Conservation (phyloP, 106 monocot species). For the Phalaenopsis aphrodite region DNA sequence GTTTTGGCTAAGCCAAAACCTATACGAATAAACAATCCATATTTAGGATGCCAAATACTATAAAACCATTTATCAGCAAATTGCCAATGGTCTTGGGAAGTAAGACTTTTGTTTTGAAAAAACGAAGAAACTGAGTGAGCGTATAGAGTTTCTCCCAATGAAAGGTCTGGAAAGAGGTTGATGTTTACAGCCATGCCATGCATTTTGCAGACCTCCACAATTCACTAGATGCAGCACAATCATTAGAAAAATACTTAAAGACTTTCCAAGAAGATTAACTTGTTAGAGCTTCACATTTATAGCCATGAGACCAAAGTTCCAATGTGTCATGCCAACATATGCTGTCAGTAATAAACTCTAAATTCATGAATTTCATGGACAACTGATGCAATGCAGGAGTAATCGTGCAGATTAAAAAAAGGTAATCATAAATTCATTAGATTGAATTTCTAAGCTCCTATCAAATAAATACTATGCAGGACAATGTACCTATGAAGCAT, state of each 20-base stretch:
- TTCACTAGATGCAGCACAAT: neutral
- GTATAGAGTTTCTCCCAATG: too few species aligned
- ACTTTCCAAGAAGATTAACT: neutral
- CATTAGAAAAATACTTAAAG: neutral
- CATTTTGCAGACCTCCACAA: neutral
- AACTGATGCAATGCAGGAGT: neutral
- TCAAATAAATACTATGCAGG: neutral
- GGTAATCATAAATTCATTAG: neutral
- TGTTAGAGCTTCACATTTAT: neutral
- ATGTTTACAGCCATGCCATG: neutral
- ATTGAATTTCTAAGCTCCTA: neutral
- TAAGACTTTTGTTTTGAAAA: neutral
- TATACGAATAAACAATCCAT: neutral
- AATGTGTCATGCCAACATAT: neutral
- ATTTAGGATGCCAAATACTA: neutral
- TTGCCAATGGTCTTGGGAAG: neutral
- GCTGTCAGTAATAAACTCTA: neutral
- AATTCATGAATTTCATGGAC: neutral
- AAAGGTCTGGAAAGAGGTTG: neutral
- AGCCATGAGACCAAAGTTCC: neutral
- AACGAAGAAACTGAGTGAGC: too few species aligned
- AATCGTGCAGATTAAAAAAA: neutral
- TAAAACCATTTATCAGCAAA: too few species aligned
- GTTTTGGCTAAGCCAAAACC: too few species aligned
- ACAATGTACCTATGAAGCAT: conserved; percentile 87